phyloP scores from a whole-genome alignment of 305 asterid species.

The Solanum hybrid region DNA sequence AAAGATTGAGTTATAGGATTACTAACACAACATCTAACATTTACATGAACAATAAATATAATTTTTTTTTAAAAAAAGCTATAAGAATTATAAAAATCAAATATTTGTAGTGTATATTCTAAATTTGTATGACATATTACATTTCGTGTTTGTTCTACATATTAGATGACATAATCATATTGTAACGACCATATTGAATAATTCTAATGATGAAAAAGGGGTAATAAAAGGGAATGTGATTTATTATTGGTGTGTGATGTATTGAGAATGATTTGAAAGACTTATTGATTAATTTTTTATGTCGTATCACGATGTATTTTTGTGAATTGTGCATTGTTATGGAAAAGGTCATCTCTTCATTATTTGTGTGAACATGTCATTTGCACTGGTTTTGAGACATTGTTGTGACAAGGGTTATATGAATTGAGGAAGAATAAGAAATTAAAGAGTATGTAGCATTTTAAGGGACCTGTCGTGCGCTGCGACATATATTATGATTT shows the following conservation, averaged over 20 bases:
- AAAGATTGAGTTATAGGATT: not conserved
- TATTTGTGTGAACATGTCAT: not conserved
- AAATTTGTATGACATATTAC: too few relatives aligned
- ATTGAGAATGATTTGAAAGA: too few relatives aligned
- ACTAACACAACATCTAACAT: not conserved
- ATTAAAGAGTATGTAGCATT: too few relatives aligned
- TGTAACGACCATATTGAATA: not conserved
- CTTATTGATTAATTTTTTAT: too few relatives aligned
- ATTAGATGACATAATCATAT: too few relatives aligned
- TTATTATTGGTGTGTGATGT: too few relatives aligned
- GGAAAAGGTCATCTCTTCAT: not conserved
- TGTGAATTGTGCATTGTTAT: not conserved
- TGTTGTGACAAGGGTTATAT: not conserved
- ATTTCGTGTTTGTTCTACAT: not conserved
- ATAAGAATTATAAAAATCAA: not conserved
- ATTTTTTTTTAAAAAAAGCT: too few relatives aligned
- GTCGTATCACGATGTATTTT: not conserved
- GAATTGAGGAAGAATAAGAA: not conserved
- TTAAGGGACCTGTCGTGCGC: not conserved
- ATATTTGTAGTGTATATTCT: too few relatives aligned
- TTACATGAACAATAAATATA: too few relatives aligned
- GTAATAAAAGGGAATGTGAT: too few relatives aligned
- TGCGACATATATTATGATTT: not conserved
- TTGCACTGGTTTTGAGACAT: not conserved
- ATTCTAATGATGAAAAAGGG: not conserved